Percentiles rank a stretch among this genome's conserved stretches.
Conservation (phyloP, 2,329 filamentous ascomycete genomes). For the Chrysoporthe puriensis region DNA sequence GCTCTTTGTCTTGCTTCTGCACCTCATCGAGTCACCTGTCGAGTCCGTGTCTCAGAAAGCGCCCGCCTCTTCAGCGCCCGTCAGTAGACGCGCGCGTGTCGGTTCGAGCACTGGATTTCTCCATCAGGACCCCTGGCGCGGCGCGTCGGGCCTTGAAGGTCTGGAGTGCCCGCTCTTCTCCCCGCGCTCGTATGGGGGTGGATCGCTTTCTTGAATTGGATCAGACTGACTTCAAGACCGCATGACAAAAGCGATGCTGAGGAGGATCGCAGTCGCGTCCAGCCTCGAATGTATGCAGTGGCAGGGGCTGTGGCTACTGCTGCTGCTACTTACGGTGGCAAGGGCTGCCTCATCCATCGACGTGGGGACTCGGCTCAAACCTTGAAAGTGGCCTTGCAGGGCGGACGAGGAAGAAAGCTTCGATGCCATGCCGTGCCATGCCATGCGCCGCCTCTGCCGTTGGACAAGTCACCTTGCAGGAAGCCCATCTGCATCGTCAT, state of each 20-base stretch:
- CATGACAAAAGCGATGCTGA: constrained; percentile 1
- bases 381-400: constrained; percentile 8
- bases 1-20: constrained; percentile 2
- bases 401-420: constrained; percentile 1
- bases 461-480: constrained; percentile 20
- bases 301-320: constrained; percentile 11
- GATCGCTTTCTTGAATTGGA: not conserved
- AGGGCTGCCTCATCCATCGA: constrained; percentile 15
- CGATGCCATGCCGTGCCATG: not conserved
- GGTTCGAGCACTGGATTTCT: not conserved
- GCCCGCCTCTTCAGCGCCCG: not conserved
- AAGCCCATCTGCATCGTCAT: constrained; percentile 21
- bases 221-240: constrained; percentile 8
- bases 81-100: constrained; percentile 19
- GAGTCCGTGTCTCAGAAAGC: not conserved
- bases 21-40: not conserved
- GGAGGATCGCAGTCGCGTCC: not conserved
- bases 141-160: constrained; percentile 1
- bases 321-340: constrained; percentile 3
- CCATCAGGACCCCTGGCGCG: constrained; percentile 4
- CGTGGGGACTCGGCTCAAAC: constrained; percentile 12
- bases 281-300: constrained; percentile 11
- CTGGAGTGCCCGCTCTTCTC: too few species aligned
- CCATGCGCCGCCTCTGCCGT: constrained; percentile 9
- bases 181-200: not conserved